phyloP scores from a whole-genome alignment of 352 stramenopile genomes.

The Phytophthora tentaculata region DNA sequence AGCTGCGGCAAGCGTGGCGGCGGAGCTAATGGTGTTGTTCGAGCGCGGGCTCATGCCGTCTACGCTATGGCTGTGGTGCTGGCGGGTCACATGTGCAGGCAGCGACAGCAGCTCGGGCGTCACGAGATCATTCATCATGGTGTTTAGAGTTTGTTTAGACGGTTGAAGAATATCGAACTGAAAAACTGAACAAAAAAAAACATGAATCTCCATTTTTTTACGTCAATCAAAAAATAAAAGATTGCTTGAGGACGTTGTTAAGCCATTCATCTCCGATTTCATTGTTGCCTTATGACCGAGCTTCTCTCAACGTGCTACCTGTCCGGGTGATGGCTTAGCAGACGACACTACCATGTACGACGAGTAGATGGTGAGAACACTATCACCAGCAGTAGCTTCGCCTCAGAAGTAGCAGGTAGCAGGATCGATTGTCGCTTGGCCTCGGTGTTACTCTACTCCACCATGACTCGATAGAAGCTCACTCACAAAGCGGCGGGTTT shows the following conservation, averaged over 20 bases:
- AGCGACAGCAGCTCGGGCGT: slow-evolving; percentile 7
- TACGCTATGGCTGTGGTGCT: slow-evolving; percentile 57
- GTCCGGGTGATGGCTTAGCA: background rate
- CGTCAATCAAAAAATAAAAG: no score
- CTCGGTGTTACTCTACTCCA: background rate
- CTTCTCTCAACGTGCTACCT: background rate
- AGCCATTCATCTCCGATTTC: no score
- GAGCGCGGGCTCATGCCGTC: slow-evolving; percentile 37
- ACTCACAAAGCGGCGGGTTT: background rate
- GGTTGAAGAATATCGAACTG: no score
- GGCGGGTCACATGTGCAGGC: slow-evolving; percentile 32
- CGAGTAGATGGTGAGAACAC: background rate
- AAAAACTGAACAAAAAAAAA: no score
- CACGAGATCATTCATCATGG: slow-evolving; percentile 47
- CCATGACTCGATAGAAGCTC: background rate
- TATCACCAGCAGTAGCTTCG: background rate
- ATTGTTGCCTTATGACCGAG: background rate
- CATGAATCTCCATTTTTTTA: no score
- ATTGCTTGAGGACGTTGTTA: background rate
- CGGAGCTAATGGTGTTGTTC: slow-evolving; percentile 16
- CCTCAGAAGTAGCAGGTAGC: background rate
- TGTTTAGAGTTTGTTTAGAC: no score
- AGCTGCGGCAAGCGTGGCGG: slow-evolving; percentile 17
- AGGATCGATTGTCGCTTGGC: background rate
- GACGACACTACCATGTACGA: background rate